phyloP scores from a whole-genome alignment of 148 eudicot genomes.

The Chenopodium suecicum region DNA sequence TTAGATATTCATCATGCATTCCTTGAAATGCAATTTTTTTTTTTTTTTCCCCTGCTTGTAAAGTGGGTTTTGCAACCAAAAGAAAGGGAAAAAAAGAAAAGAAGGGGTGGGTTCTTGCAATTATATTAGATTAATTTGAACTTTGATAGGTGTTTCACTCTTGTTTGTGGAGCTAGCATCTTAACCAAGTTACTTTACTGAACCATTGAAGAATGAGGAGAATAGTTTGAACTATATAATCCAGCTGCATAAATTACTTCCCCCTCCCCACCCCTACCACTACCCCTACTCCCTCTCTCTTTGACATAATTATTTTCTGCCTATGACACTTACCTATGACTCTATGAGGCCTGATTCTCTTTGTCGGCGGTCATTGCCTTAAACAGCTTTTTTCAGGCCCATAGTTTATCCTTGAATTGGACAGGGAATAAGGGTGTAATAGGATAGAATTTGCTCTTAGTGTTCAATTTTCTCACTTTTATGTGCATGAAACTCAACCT shows the following conservation, averaged over 20 bases:
- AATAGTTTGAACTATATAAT: not conserved
- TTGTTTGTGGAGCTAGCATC: not conserved
- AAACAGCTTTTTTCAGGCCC: not conserved
- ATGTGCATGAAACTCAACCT: not conserved
- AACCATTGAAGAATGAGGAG: constrained; percentile 3
- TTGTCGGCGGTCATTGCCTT: not conserved
- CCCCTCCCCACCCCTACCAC: too few relatives aligned
- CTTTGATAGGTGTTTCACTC: not conserved
- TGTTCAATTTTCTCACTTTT: not conserved
- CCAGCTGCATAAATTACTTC: too few relatives aligned
- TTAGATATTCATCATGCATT: not conserved
- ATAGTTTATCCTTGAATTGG: not conserved
- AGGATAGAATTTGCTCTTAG: not conserved
- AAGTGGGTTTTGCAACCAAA: not conserved
- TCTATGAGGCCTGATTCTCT: constrained; percentile 4
- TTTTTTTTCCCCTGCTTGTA: not conserved
- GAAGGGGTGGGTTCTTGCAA: not conserved
- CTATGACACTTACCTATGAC: not conserved
- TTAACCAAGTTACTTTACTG: not conserved
- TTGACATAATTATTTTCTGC: not conserved
- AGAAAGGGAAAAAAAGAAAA: too few relatives aligned
- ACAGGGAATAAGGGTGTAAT: not conserved
- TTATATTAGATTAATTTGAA: not conserved
- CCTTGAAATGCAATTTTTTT: not conserved
- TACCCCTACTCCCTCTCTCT: too few relatives aligned